Base-by-base conservation (phyloP, 2,329 filamentous ascomycete genomes). In the Diaporthe helianthi region DNA sequence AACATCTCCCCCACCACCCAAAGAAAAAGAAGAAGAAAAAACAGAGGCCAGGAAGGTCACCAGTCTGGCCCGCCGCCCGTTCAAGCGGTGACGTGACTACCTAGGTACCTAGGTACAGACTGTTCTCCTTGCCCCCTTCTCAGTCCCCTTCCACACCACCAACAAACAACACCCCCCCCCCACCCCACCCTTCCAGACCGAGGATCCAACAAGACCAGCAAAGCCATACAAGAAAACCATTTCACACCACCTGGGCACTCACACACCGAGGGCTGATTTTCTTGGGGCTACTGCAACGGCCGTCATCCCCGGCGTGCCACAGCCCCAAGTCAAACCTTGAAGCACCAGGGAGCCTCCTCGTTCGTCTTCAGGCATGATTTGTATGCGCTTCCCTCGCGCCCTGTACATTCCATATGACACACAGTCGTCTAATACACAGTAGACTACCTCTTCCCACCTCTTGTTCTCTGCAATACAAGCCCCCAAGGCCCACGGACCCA, bases 241-340 rank as follows among this genome's bases (percentile, higher is more conserved):
- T 61, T 47, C 55, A 61, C 55, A 61, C 55, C 55, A 61, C 51
- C 64, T 46, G 64, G 63, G 54, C 54, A 53, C 24, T 33, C 46
- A 41, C 38, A 38, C 36, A 38, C 46, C 26, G 53, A 63, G 47
- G 47, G 64, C 64, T 67, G 68, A 26, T 54, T 54, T 64, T 29
- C 44, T 38, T 41, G 29, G 55, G 47, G 24, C 68, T 70, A 68
- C 68, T 70, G 68, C 68, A 70, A 49, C 68, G 68, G 68, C 49
- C 64, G 51, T 52, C 65, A 31, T 63, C 66, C 67, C 65, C 60
- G 66, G 53, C 46, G 49, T 36, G 51, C 51, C 38, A 49, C 61
- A 58, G 51, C 51, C 52, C 61, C 53, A 31, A 49, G 52, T 67
- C 52, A 58, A 60, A 60, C 29, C 60, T 36, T 49, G 47, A 38